phyloP scores from a whole-genome alignment of 805 yeast genomes.

The Pichia nanzhaoensis region DNA sequence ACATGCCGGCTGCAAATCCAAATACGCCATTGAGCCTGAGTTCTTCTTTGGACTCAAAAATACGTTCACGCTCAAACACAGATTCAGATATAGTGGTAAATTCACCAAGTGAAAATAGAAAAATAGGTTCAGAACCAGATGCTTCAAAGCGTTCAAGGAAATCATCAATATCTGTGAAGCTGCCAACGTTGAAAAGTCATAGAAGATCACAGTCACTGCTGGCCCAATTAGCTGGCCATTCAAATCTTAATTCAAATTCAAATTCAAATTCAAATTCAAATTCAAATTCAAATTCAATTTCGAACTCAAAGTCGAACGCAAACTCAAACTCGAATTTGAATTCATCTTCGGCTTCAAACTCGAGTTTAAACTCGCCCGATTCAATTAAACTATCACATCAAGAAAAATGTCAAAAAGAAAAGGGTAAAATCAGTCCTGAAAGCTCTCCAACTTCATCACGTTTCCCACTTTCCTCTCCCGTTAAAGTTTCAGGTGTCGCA shows the following conservation, averaged over 20 bases:
- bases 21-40: not conserved
- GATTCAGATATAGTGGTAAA: not conserved
- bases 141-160: not conserved
- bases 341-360: too few relatives aligned
- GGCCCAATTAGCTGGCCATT: slow-evolving; percentile 1
- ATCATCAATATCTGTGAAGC: not conserved
- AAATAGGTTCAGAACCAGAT: not conserved
- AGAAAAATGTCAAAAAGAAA: not conserved
- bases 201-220: slow-evolving; percentile 2
- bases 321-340: not conserved
- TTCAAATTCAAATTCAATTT: too few relatives aligned
- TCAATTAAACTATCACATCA: too few relatives aligned
- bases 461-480: slow-evolving; percentile 1
- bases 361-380: too few relatives aligned
- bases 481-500: slow-evolving; percentile 9
- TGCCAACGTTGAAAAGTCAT: not conserved
- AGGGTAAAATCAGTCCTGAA: slow-evolving; percentile 8
- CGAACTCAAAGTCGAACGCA: not conserved
- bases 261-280: not conserved
- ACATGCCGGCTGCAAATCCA: not conserved
- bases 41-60: not conserved
- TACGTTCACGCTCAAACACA: slow-evolving; percentile 8
- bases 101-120: not conserved
- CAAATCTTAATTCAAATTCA: not conserved
- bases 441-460: not conserved